phyloP scores from a whole-genome alignment of 2,329 filamentous ascomycete species.

The Plectosphaerella plurivora region DNA sequence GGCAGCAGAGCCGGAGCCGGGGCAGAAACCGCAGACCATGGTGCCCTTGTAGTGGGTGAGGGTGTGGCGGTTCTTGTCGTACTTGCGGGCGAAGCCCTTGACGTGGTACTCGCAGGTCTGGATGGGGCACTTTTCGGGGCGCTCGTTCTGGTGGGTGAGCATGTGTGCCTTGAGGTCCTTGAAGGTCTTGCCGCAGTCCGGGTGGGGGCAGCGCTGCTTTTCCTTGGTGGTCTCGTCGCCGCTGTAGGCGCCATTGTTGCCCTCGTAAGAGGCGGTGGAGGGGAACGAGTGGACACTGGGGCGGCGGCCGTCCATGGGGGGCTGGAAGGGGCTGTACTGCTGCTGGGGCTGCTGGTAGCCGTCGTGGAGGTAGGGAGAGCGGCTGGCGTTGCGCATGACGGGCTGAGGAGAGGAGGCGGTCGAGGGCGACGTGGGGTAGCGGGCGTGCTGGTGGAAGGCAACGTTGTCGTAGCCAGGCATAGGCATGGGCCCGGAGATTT shows the following conservation, averaged over 20 bases:
- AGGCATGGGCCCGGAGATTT: conserved; percentile 43
- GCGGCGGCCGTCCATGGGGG: conserved; percentile 47
- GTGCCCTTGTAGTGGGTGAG: conserved; percentile 95
- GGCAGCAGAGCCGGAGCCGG: conserved; percentile 78
- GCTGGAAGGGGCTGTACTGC: conserved; percentile 48
- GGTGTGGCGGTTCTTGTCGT: conserved; percentile 94
- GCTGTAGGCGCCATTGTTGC: conserved; percentile 47
- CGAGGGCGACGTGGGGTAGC: conserved; percentile 60
- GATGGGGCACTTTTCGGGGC: conserved; percentile 93
- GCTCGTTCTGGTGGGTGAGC: conserved; percentile 86
- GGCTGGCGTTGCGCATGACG: conserved; percentile 48
- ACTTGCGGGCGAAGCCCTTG: conserved; percentile 92
- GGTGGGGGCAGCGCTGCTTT: conserved; percentile 70
- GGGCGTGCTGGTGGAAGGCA: conserved; percentile 39
- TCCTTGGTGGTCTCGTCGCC: conserved; percentile 58
- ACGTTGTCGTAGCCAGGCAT: conserved; percentile 42
- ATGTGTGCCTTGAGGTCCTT: conserved; percentile 93
- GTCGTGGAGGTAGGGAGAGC: conserved; percentile 63
- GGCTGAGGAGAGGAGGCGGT: conserved; percentile 50
- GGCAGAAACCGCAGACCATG: conserved; percentile 95
- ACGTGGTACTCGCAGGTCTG: conserved; percentile 85
- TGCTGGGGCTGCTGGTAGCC: conserved; percentile 43
- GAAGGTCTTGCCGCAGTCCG: conserved; percentile 80
- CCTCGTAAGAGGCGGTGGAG: conserved; percentile 53
- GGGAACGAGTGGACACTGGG: conserved; percentile 65